Evolutionary conservation across 2,329 filamentous ascomycete genomes (phyloP).

Genomic region (Tolypocladium paradoxum): DNA sequence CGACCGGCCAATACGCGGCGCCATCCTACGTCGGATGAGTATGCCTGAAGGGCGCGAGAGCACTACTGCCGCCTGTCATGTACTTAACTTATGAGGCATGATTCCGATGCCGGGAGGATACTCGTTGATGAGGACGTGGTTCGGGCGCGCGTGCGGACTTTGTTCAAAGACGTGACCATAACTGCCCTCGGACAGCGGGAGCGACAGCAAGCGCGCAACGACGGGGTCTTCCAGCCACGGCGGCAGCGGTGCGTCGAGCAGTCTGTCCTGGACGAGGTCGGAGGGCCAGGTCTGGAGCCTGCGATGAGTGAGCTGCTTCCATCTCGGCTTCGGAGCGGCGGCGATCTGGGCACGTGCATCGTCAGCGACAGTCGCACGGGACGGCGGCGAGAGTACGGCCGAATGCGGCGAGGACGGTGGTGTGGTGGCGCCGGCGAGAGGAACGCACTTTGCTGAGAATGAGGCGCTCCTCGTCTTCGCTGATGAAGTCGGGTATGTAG

Average conservation of each 20-base stretch:
- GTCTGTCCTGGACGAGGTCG: conserved; percentile 63
- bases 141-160: conserved; percentile 67
- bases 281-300: conserved; percentile 88
- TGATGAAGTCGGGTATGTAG: conserved; percentile 83
- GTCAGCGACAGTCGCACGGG: not conserved
- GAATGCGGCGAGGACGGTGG: conserved; percentile 13
- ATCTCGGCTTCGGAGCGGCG: conserved; percentile 61
- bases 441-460: conserved; percentile 58
- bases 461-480: conserved; percentile 56
- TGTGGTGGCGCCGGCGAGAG: conserved; percentile 25
- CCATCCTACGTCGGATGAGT: conserved; percentile 52
- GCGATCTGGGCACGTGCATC: conserved; percentile 32
- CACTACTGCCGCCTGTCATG: conserved; percentile 6
- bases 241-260: conserved; percentile 66
- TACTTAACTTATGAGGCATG: conserved; percentile 72
- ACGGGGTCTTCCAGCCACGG: conserved; percentile 64
- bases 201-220: conserved; percentile 46
- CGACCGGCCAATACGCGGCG: conserved; percentile 72
- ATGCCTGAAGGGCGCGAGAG: conserved; percentile 7
- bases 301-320: conserved; percentile 81
- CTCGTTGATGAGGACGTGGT: conserved; percentile 91
- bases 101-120: conserved; percentile 86
- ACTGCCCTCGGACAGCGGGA: conserved; percentile 24
- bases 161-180: conserved; percentile 37
- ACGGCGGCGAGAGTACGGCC: not conserved